Conservation (phyloP, 805 yeast species). For the Yarrowia osloensis region DNA sequence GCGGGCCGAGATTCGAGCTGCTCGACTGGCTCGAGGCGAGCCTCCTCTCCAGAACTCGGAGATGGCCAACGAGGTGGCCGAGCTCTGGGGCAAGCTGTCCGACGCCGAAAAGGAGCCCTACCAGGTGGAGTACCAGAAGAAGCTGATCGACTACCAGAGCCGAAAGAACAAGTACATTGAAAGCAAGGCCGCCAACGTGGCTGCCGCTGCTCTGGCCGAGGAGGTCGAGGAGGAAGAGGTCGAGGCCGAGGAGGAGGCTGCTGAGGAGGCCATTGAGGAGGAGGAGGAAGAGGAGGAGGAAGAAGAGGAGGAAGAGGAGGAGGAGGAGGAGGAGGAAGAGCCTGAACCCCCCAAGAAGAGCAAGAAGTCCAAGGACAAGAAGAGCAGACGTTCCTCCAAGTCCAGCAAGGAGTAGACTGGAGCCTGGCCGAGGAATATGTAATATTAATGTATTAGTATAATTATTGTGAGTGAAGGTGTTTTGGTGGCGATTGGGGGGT, state of each 20-base stretch:
- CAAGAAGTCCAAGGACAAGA: slow-evolving; percentile 17
- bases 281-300: slow-evolving; percentile 35
- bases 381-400: not conserved
- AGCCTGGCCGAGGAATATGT: not conserved
- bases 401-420: slow-evolving; percentile 2
- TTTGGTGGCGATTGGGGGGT: not conserved
- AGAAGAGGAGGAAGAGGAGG: slow-evolving; percentile 46
- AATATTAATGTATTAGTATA: slow-evolving; percentile 24
- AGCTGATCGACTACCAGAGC: slow-evolving; percentile 49
- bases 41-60: slow-evolving; percentile 73
- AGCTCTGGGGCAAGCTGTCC: slow-evolving; percentile 72
- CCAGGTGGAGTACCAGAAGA: slow-evolving; percentile 55
- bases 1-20: slow-evolving; percentile 69
- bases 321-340: not conserved
- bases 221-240: slow-evolving; percentile 40
- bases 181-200: slow-evolving; percentile 39
- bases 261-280: slow-evolving; percentile 54
- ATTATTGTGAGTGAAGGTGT: not conserved
- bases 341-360: slow-evolving; percentile 21
- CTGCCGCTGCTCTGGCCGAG: slow-evolving; percentile 34
- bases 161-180: slow-evolving; percentile 50
- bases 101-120: slow-evolving; percentile 72
- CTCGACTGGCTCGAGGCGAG: slow-evolving; percentile 59
- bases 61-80: slow-evolving; percentile 74
- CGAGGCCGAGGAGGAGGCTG: slow-evolving; percentile 42